Percentiles rank a stretch among this genome's conserved stretches.
Evolutionary conservation across 2,329 filamentous ascomycete genomes (phyloP).

Genomic region (Knufia petricola): DNA sequence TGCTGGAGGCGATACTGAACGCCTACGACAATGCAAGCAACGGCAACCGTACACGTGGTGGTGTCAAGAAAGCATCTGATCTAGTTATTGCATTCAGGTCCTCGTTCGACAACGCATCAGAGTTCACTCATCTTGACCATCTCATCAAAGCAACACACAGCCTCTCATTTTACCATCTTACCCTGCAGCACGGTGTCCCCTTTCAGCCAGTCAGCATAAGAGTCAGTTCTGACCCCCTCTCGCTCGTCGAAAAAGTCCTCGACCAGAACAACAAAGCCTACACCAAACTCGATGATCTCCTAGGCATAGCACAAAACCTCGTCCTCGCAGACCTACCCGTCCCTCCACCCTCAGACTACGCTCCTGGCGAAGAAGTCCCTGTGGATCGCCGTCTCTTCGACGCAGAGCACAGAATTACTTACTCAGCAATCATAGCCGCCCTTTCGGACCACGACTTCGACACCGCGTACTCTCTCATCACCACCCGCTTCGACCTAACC

Average conservation of each 20-base stretch:
- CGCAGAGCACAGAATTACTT: constrained; percentile 39
- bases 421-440: constrained; percentile 38
- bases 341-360: constrained; percentile 14
- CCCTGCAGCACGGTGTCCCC: constrained; percentile 53
- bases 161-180: constrained; percentile 56
- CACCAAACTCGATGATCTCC: constrained; percentile 53
- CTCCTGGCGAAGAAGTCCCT: constrained; percentile 13
- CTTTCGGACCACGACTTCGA: constrained; percentile 40
- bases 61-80: constrained; percentile 52
- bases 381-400: constrained; percentile 22
- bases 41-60: constrained; percentile 52
- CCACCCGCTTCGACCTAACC: constrained; percentile 43
- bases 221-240: constrained; percentile 51
- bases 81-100: constrained; percentile 38
- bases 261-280: constrained; percentile 54
- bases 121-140: constrained; percentile 39
- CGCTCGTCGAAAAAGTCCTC: constrained; percentile 50
- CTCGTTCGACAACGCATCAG: constrained; percentile 32
- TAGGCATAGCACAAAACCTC: constrained; percentile 52
- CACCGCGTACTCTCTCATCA: constrained; percentile 58
- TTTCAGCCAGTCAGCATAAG: constrained; percentile 59
- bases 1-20: constrained; percentile 44
- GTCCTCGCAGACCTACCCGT: constrained; percentile 38
- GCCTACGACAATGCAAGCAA: constrained; percentile 58
- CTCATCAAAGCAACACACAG: constrained; percentile 54